Evolutionary conservation across 2,329 filamentous ascomycete species (phyloP), one percentile per base, ranked within the genome.

Genomic region (Ilyonectria destructans): DNA sequence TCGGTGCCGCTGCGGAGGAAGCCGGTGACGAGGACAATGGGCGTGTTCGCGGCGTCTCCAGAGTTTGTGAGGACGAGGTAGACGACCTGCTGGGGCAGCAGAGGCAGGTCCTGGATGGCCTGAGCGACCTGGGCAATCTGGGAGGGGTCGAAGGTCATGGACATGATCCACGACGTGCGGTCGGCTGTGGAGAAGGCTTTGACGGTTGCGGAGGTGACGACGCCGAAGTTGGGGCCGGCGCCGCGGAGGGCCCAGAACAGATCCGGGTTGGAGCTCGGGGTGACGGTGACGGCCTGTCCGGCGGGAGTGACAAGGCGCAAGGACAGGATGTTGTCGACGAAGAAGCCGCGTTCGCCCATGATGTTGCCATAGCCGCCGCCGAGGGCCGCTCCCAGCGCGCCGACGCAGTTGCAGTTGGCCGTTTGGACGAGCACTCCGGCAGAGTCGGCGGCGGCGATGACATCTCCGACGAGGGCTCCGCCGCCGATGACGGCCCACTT

Each of bases 151-250:
- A 78, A 78, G 58, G 70, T 65, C 10, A 78, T 54, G 6, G 67
- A 60, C 13, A 72, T 73, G 29, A 73, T 64, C 77, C 75, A 78
- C 13, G 74, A 73, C 17, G 51, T 23, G 31, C 66, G 26, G 58
- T 78, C n/a, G 76, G 75, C 71, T 52, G 82, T 80, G 9, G 72
- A 48, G 64, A 75, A 81, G 10, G 84, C 74, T 68, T 80, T 82
- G 69, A 86, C 83, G 23, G 77, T 82, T n/a, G 84, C 80, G 67
- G 81, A 84, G 62, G 83, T 73, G 45, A 87, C 81, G 60, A 87
- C 82, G 54, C 85, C 85, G 68, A 87, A 82, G 71, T 87, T 87
- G 8, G 82, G 84, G 1, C 85, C 85, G 4, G 85, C 86, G 19
- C 26, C 26, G 26, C 26, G 26, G 26, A 26, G 26, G 26, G 26